Base-by-base conservation (phyloP, 768 basidiomycete species). In the Hypsizygus marmoreus region DNA sequence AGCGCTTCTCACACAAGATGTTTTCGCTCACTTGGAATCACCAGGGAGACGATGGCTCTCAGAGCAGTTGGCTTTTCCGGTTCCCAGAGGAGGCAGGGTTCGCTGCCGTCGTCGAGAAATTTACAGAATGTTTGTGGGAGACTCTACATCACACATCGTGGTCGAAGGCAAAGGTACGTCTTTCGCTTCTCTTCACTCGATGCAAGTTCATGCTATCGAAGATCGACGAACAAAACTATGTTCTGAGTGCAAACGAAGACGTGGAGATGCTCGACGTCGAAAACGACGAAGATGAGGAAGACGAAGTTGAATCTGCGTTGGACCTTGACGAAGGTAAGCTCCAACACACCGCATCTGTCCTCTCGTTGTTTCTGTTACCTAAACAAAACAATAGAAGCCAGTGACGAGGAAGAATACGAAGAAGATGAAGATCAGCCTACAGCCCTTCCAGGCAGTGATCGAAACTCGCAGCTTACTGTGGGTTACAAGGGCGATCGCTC, bases 401-500 rank as follows among this genome's bases (percentile, higher is more conserved):
- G 67, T 40, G 75, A 76, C 35, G 70, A 64, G 13, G 61, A 57
- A 6, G 64, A 66, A 12, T 69, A 67, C 25, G 72, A 71, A 14
- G 69, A 72, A 28, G 75, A 81, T 4, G 77, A 80, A 40, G 76
- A 77, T 17, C 65, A 64, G 37, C 63, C 59, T 32, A 64, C 69
- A 10, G 60, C 70, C 32, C 67, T 73, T 34, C 53, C 69, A 12
- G 72, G 75, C 30, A 85, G 85, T 20, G 85, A 84, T 23, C 77
- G 77, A 50, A 98, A 98, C 65, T 88, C 90, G 4, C 89, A 92
- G 51, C 77, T 98, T 28, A 91, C 90, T 3, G 85, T 98, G 30
- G 95, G 95, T 9, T 95, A 97, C 76, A 93, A 91, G 69, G 91
- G 93, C 49, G 94, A 97, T 58, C 78, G 95, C 22, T 92, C 94